A percentile compares a stretch with the other conserved stretches of the same genome.
Conservation (phyloP, 495 filamentous ascomycete species). For the Neurospora intermedia region DNA sequence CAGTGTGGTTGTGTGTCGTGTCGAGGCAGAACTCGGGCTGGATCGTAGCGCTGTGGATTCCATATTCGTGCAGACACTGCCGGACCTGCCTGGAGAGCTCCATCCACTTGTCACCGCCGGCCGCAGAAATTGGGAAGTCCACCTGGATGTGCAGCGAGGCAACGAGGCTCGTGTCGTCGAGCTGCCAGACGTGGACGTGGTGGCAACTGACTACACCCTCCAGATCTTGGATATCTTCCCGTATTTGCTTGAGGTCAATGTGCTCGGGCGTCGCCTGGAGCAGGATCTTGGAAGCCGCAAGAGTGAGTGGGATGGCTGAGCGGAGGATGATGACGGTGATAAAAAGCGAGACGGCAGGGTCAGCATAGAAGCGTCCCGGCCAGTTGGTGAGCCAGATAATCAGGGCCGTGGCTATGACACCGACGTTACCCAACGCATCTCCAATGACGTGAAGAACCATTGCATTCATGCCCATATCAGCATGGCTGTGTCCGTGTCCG, state of each 20-base stretch:
- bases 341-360: conserved; percentile 87
- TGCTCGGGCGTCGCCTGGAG: conserved; percentile 85
- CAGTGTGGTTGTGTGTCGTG: conserved; percentile 26
- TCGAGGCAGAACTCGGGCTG: conserved; percentile 85
- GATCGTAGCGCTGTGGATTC: conserved; percentile 96
- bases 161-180: conserved; percentile 85
- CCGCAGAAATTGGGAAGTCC: conserved; percentile 55
- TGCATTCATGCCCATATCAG: conserved; percentile 93
- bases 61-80: conserved; percentile 83
- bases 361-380: conserved; percentile 59
- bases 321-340: conserved; percentile 91
- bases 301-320: conserved; percentile 85
- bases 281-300: conserved; percentile 86
- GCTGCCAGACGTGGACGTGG: conserved; percentile 95
- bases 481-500: conserved; percentile 63
- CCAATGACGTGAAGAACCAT: conserved; percentile 95
- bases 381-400: conserved; percentile 78
- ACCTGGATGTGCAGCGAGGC: conserved; percentile 89
- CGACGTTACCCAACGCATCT: conserved; percentile 92
- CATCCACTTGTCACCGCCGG: conserved; percentile 78
- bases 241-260: conserved; percentile 80
- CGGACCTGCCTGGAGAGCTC: conserved; percentile 66
- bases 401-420: conserved; percentile 87
- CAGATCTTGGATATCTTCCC: conserved; percentile 76
- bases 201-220: conserved; percentile 81